These are phyloP conservation scores for Penicillium decumbens DNA, from an alignment of 2,329 filamentous ascomycete genomes.

Conservation along the genomic window DNA sequence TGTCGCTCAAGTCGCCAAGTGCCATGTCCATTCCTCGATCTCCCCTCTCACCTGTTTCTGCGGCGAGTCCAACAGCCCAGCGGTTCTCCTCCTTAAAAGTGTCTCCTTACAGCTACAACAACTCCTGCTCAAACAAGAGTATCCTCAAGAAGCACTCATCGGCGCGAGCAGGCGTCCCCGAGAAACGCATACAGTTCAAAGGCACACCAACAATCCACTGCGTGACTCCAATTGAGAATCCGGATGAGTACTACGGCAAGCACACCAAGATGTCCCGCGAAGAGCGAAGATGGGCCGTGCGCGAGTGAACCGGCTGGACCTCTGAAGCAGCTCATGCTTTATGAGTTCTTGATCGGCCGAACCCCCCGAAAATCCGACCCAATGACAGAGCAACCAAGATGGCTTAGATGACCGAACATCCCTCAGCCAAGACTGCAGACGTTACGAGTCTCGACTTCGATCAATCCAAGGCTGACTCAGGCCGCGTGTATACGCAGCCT, in stretches of 20 bases:
- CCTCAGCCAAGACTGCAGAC: neutral
- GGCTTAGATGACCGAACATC: neutral
- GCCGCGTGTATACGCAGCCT: neutral
- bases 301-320: conserved; percentile 28
- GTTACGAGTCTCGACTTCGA: neutral
- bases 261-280: conserved; percentile 45
- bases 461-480: neutral
- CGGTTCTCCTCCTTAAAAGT: conserved; percentile 42
- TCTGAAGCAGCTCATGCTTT: neutral
- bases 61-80: conserved; percentile 39
- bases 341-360: neutral
- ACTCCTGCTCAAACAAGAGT: conserved; percentile 44
- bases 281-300: conserved; percentile 44
- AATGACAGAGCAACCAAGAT: neutral
- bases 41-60: conserved; percentile 42
- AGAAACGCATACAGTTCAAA: conserved; percentile 43
- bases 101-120: conserved; percentile 42
- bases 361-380: neutral
- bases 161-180: conserved; percentile 12
- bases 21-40: conserved; percentile 39
- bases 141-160: conserved; percentile 45
- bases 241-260: conserved; percentile 47
- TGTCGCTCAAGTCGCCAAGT: conserved; percentile 44
- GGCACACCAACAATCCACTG: conserved; percentile 44
- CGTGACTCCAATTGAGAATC: conserved; percentile 47